Base-by-base conservation (phyloP, 805 yeast species). In the Lachancea thermotolerans region DNA sequence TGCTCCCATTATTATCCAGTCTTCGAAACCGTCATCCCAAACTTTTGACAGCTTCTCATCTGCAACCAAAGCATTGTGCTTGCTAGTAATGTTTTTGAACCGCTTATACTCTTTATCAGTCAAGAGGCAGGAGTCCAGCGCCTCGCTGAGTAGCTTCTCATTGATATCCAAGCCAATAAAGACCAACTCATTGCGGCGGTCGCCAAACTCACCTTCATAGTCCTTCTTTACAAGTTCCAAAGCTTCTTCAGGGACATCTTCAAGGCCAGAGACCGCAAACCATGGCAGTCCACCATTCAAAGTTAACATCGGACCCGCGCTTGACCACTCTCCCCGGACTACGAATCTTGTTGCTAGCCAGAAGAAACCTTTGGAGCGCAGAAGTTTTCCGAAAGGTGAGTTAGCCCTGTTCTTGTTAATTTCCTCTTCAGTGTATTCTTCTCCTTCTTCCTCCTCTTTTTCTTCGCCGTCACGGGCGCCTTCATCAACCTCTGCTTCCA, bases 101-200 rank as follows among this genome's bases (percentile, higher is more conserved):
- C 49, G 44, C 2, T 45, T 52, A 46, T 49, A 64, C 47, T 73
- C 77, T 15, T 60, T 58, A 43, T 72, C 73, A 6, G 58, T 67
- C 33, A 73, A 49, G 41, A 73, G 58, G 50, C 76, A 72, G 7
- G 52, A 42, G 46, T 73, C 71, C 37, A 73, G 49, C 1, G 48
- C 64, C 32, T 58, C 49, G 8, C 62, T 52, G 7, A 72, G 48
- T 10, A 51, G 55, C 3, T 41, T 46, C 38, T 58, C 57, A 41
- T 70, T 57, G 4, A 72, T 51, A 10, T 60, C 55, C 15, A 69
- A 54, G 1, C 76, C 77, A 48, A 73, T 72, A 45, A 72, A 67
- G 1, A 73, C 77, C 18, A 73, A 47, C 49, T 73, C 76, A 47
- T 73, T 71, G 37, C 73, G 56, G 37, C 75, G 62, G 45, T 73